Percentiles rank a stretch among this genome's conserved stretches.
These are phyloP conservation scores for Prototheca stagnorum DNA, from an alignment of 163 green algal species.

Conservation along the genomic window DNA sequence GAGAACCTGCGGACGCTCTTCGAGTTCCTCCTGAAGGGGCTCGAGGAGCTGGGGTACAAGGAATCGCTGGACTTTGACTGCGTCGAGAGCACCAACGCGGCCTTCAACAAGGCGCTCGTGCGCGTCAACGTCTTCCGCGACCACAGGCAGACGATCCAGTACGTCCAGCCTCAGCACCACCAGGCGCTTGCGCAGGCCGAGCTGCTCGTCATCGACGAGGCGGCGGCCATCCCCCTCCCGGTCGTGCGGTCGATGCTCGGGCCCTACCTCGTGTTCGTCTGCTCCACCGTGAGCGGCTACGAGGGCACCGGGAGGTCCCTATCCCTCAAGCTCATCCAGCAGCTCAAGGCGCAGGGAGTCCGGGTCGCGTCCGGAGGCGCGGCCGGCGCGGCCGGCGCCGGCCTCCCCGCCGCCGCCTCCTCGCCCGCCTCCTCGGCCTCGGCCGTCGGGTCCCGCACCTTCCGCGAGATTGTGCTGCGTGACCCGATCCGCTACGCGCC, in stretches of 20 bases:
- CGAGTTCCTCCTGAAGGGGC: constrained; percentile 90
- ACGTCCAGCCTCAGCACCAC: constrained; percentile 86
- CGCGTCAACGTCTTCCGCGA: constrained; percentile 80
- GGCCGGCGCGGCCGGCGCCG: constrained; percentile 3
- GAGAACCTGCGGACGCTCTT: constrained; percentile 97
- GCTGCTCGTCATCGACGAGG: constrained; percentile 95
- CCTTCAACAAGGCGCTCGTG: constrained; percentile 76
- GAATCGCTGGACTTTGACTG: constrained; percentile 96
- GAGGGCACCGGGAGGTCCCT: constrained; percentile 78
- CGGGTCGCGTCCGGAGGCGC: constrained; percentile 20
- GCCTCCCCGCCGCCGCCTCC: neutral
- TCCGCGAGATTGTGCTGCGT: constrained; percentile 75
- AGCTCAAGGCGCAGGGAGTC: constrained; percentile 55
- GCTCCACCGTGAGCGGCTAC: constrained; percentile 90
- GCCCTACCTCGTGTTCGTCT: constrained; percentile 96
- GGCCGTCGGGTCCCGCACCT: constrained; percentile 31
- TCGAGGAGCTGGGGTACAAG: constrained; percentile 69
- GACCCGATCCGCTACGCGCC: constrained; percentile 89
- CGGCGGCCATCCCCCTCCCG: constrained; percentile 69
- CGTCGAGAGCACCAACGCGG: constrained; percentile 81
- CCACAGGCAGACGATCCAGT: constrained; percentile 80
- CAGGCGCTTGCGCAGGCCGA: constrained; percentile 70
- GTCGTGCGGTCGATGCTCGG: constrained; percentile 75
- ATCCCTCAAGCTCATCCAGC: constrained; percentile 87
- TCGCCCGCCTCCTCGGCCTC: neutral